Evolutionary conservation across 2,329 filamentous ascomycete species (phyloP).

Genomic region (Botrytis sinoallii): DNA sequence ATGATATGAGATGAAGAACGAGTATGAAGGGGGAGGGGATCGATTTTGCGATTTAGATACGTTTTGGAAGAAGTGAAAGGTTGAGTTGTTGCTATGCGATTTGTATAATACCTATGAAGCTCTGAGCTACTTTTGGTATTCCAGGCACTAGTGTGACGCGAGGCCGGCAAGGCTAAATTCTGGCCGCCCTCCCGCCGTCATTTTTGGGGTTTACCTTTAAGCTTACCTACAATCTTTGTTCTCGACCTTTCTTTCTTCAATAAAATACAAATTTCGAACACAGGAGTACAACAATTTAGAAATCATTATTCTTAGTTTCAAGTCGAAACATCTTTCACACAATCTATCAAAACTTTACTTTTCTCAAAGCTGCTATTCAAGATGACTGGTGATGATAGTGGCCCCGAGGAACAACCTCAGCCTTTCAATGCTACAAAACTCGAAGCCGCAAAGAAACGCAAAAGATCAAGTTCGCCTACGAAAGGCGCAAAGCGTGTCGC

Average conservation of each 20-base stretch:
- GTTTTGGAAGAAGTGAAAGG: slow-evolving; percentile 5
- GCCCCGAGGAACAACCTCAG: slow-evolving; percentile 40
- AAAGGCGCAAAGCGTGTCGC: slow-evolving; percentile 31
- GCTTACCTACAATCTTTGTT: slow-evolving; percentile 12
- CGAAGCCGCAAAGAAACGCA: slow-evolving; percentile 43
- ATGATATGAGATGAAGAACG: not conserved
- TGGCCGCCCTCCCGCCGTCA: slow-evolving; percentile 6
- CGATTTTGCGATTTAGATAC: not conserved
- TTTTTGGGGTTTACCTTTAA: not conserved
- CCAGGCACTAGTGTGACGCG: slow-evolving; percentile 36
- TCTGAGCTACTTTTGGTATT: slow-evolving; percentile 18
- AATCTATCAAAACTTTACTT: not conserved
- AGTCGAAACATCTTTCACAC: not conserved
- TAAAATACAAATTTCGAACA: not conserved
- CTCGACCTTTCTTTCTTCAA: not conserved
- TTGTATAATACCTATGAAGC: slow-evolving; percentile 27
- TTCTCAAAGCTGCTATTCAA: slow-evolving; percentile 15
- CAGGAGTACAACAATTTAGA: not conserved
- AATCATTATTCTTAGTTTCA: not conserved
- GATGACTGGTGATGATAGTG: slow-evolving; percentile 37
- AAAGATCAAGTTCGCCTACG: slow-evolving; percentile 40
- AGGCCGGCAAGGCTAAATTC: slow-evolving; percentile 22
- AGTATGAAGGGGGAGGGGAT: not conserved
- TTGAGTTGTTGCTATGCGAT: slow-evolving; percentile 19
- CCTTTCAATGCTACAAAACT: slow-evolving; percentile 44